Conservation (phyloP, 306 rosid genomes). For the Castanea crenata region DNA sequence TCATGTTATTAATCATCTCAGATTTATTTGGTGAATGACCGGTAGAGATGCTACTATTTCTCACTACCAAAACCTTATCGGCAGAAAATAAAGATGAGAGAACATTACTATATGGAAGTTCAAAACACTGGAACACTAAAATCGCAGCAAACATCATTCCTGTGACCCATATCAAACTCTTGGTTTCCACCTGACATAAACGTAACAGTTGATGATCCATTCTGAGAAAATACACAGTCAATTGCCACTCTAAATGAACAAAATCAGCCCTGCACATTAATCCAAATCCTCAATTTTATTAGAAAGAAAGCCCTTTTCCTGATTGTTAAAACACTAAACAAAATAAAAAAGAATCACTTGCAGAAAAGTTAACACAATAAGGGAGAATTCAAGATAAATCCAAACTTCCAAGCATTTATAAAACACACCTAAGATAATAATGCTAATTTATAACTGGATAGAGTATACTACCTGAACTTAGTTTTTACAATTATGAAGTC, state of each 20-base stretch:
- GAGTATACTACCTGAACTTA: too few relatives aligned
- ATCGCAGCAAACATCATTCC: too few relatives aligned
- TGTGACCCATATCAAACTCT: too few relatives aligned
- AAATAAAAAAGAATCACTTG: conserved; percentile 5
- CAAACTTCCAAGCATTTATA: not conserved
- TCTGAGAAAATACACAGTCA: conserved; percentile 21
- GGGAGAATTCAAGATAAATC: not conserved
- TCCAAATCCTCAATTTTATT: conserved; percentile 16
- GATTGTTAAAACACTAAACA: not conserved
- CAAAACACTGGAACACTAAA: too few relatives aligned
- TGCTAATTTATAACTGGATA: too few relatives aligned
- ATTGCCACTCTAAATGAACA: conserved; percentile 22
- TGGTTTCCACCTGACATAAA: too few relatives aligned
- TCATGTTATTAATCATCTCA: too few relatives aligned
- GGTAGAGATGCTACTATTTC: too few relatives aligned
- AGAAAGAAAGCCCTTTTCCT: conserved; percentile 11
- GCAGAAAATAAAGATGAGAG: too few relatives aligned
- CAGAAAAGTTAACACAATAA: not conserved
- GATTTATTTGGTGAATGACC: too few relatives aligned
- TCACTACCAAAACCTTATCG: too few relatives aligned
- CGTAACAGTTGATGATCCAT: conserved; percentile 56
- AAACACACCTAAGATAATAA: not conserved
- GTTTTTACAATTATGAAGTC: not conserved
- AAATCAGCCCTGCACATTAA: conserved; percentile 39
- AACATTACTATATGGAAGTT: too few relatives aligned